Conservation (phyloP, 257 asterid species). For the Solanum boliviense region DNA sequence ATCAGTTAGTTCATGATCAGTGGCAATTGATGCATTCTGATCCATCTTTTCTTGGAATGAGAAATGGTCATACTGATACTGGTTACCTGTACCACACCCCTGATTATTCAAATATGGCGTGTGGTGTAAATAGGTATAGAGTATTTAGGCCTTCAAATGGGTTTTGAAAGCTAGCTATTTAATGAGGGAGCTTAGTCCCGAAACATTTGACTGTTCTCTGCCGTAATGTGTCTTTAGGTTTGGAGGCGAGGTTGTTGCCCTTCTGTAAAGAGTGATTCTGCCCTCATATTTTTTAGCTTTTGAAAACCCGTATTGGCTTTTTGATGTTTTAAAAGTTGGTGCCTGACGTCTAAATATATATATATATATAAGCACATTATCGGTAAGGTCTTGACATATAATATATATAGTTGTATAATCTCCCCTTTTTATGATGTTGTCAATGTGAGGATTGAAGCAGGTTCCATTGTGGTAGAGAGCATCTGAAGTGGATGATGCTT, state of each 20-base stretch:
- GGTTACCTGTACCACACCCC: conserved; percentile 37
- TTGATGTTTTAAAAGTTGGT: neutral
- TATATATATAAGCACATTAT: neutral
- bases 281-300: neutral
- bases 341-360: neutral
- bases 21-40: conserved; percentile 65
- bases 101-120: conserved; percentile 39
- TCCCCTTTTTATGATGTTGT: neutral
- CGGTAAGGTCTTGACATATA: neutral
- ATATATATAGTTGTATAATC: neutral
- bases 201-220: conserved; percentile 9
- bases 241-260: neutral
- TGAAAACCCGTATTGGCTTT: neutral
- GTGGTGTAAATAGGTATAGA: conserved; percentile 49
- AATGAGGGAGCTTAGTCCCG: neutral
- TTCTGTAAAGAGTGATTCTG: conserved; percentile 30
- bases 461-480: neutral
- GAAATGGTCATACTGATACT: conserved; percentile 33
- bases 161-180: conserved; percentile 17
- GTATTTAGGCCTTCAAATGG: conserved; percentile 71
- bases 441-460: neutral
- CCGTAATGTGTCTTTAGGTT: conserved; percentile 7
- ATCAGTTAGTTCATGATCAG: conserved; percentile 39
- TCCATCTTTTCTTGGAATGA: conserved; percentile 20
- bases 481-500: neutral